Percentiles rank a stretch among this genome's conserved stretches.
phyloP scores from a whole-genome alignment of 1,139 yeast species.

The Diutina sp. region DNA sequence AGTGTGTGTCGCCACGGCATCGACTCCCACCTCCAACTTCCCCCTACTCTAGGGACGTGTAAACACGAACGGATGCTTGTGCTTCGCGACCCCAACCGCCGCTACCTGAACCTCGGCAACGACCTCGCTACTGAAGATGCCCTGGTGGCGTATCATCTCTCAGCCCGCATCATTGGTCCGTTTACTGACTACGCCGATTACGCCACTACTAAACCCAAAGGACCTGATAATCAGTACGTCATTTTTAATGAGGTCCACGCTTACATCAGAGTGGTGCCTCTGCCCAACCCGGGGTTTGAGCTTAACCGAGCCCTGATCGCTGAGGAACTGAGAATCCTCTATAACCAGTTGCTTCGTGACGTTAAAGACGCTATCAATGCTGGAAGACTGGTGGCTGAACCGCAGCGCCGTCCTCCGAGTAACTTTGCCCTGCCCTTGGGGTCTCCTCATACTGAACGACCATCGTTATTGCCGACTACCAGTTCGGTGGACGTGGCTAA shows the following conservation, averaged over 20 bases:
- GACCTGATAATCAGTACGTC: constrained; percentile 19
- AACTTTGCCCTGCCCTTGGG: constrained; percentile 5
- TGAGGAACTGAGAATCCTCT: constrained; percentile 19
- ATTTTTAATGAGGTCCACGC: constrained; percentile 21
- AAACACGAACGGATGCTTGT: constrained; percentile 14
- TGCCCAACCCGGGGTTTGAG: constrained; percentile 13
- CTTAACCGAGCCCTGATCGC: constrained; percentile 5
- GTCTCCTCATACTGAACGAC: constrained; percentile 12
- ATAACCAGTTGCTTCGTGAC: constrained; percentile 14
- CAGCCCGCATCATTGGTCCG: constrained; percentile 25
- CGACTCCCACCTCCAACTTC: constrained; percentile 23
- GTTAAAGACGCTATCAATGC: constrained; percentile 15
- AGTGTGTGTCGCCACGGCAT: constrained; percentile 21
- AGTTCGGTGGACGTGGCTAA: constrained; percentile 3
- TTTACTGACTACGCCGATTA: constrained; percentile 14
- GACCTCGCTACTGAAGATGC: constrained; percentile 13
- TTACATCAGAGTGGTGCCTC: constrained; percentile 14
- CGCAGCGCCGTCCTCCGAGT: not conserved
- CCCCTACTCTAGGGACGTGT: constrained; percentile 24
- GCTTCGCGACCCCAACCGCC: constrained; percentile 6
- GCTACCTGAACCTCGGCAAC: constrained; percentile 3
- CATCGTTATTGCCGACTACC: constrained; percentile 4
- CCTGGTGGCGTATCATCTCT: constrained; percentile 21
- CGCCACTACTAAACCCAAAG: constrained; percentile 6
- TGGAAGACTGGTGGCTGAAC: constrained; percentile 10